Conservation (phyloP, 139 green algal species). For the Trebouxia sp. region DNA sequence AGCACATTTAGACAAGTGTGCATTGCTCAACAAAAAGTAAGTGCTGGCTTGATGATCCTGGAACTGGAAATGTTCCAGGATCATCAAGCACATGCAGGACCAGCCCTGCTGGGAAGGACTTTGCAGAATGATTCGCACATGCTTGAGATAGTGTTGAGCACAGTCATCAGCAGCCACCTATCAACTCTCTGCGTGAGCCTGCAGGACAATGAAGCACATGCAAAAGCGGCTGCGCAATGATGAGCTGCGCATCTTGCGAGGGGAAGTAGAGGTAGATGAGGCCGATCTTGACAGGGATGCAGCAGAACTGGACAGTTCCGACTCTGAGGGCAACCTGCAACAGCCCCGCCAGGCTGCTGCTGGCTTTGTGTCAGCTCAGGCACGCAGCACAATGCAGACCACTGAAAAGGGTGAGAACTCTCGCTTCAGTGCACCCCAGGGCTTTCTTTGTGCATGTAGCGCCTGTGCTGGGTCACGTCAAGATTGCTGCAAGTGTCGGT, state of each 20-base stretch:
- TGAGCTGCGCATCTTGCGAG: conserved; percentile 74
- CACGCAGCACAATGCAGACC: neutral
- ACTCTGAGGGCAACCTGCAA: neutral
- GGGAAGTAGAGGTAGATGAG: conserved; percentile 42
- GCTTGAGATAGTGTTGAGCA: too few relatives aligned
- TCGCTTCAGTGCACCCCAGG: too few relatives aligned
- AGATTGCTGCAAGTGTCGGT: too few relatives aligned
- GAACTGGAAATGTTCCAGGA: too few relatives aligned
- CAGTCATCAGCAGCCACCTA: too few relatives aligned
- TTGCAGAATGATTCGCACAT: too few relatives aligned
- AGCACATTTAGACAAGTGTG: too few relatives aligned
- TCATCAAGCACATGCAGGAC: too few relatives aligned
- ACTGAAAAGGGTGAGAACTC: neutral
- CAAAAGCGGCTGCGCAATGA: conserved; percentile 75
- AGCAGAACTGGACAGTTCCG: neutral
- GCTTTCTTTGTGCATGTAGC: neutral
- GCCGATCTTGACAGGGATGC: neutral
- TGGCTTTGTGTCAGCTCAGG: neutral
- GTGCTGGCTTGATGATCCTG: too few relatives aligned
- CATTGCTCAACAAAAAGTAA: too few relatives aligned
- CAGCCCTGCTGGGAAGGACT: too few relatives aligned
- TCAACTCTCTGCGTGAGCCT: neutral
- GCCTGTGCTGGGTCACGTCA: neutral
- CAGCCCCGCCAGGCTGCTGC: neutral
- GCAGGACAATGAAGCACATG: conserved; percentile 72